phyloP scores from a whole-genome alignment of 371 early-diverging fungal species.

The Parasitella parasitica region DNA sequence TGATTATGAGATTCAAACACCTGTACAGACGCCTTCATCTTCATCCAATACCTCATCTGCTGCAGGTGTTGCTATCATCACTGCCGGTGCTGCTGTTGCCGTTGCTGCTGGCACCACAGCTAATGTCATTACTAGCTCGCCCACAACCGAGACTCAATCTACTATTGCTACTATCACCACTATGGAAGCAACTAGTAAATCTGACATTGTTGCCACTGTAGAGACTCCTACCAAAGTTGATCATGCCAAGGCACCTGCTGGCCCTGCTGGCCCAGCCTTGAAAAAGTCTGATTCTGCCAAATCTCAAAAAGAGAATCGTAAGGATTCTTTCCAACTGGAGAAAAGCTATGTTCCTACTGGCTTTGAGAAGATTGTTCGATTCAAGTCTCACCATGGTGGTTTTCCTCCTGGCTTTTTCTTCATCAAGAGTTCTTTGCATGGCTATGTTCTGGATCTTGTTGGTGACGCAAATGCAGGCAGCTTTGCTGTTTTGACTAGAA shows the following conservation, averaged over 20 bases:
- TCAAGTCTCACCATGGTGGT: constrained; percentile 29
- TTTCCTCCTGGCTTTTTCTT: constrained; percentile 46
- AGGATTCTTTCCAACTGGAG: constrained; percentile 28
- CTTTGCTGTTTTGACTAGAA: constrained; percentile 27
- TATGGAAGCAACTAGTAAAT: not conserved
- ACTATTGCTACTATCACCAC: not conserved
- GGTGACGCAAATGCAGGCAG: constrained; percentile 26
- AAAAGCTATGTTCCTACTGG: constrained; percentile 41
- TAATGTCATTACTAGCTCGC: not conserved
- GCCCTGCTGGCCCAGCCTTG: not conserved
- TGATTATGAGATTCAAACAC: constrained; percentile 16
- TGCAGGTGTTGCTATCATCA: constrained; percentile 12
- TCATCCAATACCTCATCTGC: constrained; percentile 10
- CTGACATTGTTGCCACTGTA: constrained; percentile 2
- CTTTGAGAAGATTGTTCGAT: constrained; percentile 41
- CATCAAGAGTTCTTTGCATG: constrained; percentile 46
- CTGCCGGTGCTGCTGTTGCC: constrained; percentile 4
- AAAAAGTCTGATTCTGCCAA: constrained; percentile 18
- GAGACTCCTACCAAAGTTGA: constrained; percentile 3
- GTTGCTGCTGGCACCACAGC: constrained; percentile 8
- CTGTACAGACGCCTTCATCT: constrained; percentile 23
- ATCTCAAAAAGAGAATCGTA: constrained; percentile 11
- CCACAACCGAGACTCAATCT: not conserved
- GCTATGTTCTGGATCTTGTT: constrained; percentile 40
- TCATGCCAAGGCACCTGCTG: not conserved